Evolutionary conservation across 2,329 filamentous ascomycete species (phyloP).

Genomic region (Diaporthe citri): DNA sequence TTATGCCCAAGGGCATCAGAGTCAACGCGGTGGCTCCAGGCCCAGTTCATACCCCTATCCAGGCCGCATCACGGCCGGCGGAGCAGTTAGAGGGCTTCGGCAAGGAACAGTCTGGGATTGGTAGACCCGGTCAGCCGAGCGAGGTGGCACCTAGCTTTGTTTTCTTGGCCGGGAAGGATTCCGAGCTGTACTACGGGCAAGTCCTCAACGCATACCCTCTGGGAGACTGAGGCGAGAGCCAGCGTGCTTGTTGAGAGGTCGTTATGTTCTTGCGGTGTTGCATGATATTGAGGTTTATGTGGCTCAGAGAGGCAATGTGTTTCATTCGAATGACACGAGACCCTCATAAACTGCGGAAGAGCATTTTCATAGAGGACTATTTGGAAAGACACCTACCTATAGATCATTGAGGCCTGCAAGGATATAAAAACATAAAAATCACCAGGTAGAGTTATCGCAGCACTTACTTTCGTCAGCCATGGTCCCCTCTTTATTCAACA

Average conservation of each 20-base stretch:
- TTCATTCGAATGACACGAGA: too few relatives aligned
- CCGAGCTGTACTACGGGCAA: conserved; percentile 55
- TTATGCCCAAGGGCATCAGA: conserved; percentile 68
- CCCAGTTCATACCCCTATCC: conserved; percentile 59
- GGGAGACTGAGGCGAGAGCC: conserved; percentile 48
- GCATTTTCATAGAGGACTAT: too few relatives aligned
- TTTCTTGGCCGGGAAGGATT: conserved; percentile 56
- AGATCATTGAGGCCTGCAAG: too few relatives aligned
- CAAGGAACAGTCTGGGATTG: conserved; percentile 50
- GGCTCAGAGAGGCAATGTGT: neutral
- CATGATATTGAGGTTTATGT: neutral
- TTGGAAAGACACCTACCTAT: too few relatives aligned
- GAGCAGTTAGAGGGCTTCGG: conserved; percentile 61
- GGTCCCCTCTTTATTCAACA: too few relatives aligned
- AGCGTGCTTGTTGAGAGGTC: neutral
- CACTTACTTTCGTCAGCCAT: too few relatives aligned
- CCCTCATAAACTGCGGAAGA: too few relatives aligned
- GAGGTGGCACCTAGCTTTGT: conserved; percentile 58
- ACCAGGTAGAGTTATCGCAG: too few relatives aligned
- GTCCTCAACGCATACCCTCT: conserved; percentile 56
- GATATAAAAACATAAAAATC: too few relatives aligned
- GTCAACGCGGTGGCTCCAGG: conserved; percentile 62
- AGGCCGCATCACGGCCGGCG: conserved; percentile 56
- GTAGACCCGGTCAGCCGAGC: conserved; percentile 57
- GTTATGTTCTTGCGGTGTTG: neutral